Evolutionary conservation across 768 basidiomycete genomes (phyloP), one percentile per base, ranked within the genome.

Genomic region (Pulveroboletus ravenelii): DNA sequence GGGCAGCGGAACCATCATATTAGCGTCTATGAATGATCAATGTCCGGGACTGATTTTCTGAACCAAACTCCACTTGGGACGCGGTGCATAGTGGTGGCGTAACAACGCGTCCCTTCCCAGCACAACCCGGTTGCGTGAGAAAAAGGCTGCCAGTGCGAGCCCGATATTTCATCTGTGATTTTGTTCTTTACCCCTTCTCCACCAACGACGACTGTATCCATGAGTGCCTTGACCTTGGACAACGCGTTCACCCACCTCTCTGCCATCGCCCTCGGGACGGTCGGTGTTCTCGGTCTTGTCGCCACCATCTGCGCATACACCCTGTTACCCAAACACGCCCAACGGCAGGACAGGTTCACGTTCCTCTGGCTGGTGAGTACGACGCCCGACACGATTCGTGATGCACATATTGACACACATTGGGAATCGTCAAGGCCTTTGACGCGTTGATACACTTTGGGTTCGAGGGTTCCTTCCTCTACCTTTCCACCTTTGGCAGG

Each of bases 381-480:
- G 25, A 14, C 14, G 10, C 32, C 20, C 20, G 13, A 34, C 10
- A 13, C n/a, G 15, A 13, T 30, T 17, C n/a, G n/a, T 17, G 5
- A 14, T 23, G 25, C 41, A 34, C 35, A 23, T 9, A 13, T 29
- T 3, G 36, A 23, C 20, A 48, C 17, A 32, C 3, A 53, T 38
- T 15, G 29, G 10, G 23, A 17, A 36, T 54, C 23, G 14, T 27
- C 31, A 57, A 88, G 87, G 78, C 85, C 20, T 91, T 91, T 57
- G 88, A 91, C 64, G 87, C 80, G 4, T 72, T 88, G 63, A 87
- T 87, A 51, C 89, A 91, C 63, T 86, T 89, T 65, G 73, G 74
- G 1, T 81, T 88, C 50, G 89, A 92, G 62, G 89, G 87, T 10
- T 82, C 88, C 5, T 92, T 88, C 73, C 74, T 92, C 31, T 89